Percentiles rank a stretch among this genome's conserved stretches.
Conservation (phyloP, 2,329 filamentous ascomycete genomes). For the Thelonectria discophora region DNA sequence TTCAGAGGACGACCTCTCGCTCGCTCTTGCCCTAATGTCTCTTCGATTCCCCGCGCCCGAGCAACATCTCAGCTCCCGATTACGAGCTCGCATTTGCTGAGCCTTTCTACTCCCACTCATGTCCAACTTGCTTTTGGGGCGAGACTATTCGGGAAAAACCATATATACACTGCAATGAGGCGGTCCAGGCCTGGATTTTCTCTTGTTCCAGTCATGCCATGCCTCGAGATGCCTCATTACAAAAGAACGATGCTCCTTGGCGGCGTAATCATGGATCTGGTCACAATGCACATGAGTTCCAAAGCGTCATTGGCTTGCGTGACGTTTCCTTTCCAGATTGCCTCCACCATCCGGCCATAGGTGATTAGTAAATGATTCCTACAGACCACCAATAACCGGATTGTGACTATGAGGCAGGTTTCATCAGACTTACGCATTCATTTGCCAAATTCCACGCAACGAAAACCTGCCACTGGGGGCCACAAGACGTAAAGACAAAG, state of each 20-base stretch:
- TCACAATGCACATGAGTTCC: not conserved
- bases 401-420: not conserved
- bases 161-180: not conserved
- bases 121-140: not conserved
- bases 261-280: not conserved
- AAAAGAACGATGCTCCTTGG: not conserved
- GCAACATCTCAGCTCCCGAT: not conserved
- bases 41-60: not conserved
- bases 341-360: not conserved
- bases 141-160: not conserved
- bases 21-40: not conserved
- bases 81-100: not conserved
- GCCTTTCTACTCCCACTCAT: not conserved
- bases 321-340: conserved; percentile 3
- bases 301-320: not conserved
- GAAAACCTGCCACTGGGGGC: not conserved
- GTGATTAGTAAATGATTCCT: not conserved
- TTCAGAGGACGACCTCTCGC: not conserved
- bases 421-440: not conserved
- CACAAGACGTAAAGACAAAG: conserved; percentile 3
- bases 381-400: no score
- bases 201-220: not conserved
- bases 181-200: not conserved
- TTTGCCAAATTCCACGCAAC: not conserved
- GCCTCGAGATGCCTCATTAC: conserved; percentile 1